phyloP scores from a whole-genome alignment of 2,329 filamentous ascomycete genomes.

The Phialophora macrospora region DNA sequence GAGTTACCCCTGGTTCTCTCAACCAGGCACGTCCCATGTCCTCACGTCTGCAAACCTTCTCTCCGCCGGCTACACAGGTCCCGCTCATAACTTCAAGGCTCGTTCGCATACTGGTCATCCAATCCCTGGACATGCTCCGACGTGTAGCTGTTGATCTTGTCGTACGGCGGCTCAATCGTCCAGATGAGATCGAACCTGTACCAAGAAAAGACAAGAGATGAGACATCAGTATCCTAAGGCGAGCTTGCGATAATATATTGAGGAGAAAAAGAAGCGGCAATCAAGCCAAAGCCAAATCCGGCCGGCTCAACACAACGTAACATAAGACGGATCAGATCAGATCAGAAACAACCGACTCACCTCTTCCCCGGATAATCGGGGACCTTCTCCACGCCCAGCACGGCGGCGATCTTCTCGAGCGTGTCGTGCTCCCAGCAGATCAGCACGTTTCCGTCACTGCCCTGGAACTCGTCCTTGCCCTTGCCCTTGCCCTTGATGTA shows the following conservation, averaged over 20 bases:
- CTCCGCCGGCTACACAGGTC: too few relatives aligned
- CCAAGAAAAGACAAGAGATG: not conserved
- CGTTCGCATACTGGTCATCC: slow-evolving; percentile 11
- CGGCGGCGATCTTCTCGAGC: slow-evolving; percentile 58
- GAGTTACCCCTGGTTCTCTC: not conserved
- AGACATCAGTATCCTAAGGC: not conserved
- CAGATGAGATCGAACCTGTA: slow-evolving; percentile 30
- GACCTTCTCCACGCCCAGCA: slow-evolving; percentile 57
- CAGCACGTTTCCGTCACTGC: slow-evolving; percentile 61
- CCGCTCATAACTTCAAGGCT: slow-evolving; percentile 15
- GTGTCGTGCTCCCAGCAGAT: slow-evolving; percentile 66
- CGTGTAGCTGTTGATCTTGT: slow-evolving; percentile 16
- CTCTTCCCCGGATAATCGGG: slow-evolving; percentile 57
- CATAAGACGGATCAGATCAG: not conserved
- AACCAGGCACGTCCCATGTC: too few relatives aligned
- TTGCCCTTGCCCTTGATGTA: slow-evolving; percentile 53
- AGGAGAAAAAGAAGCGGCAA: too few relatives aligned
- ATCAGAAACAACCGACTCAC: slow-evolving; percentile 40
- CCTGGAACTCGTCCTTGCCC: not conserved
- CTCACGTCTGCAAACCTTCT: too few relatives aligned
- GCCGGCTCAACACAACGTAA: too few relatives aligned
- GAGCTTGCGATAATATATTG: too few relatives aligned
- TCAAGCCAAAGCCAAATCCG: not conserved
- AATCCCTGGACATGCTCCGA: slow-evolving; percentile 24
- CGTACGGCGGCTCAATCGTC: slow-evolving; percentile 24